These are phyloP conservation scores for Botrytis cinerea DNA, from an alignment of 2,329 filamentous ascomycete species.

Conservation along the genomic window DNA sequence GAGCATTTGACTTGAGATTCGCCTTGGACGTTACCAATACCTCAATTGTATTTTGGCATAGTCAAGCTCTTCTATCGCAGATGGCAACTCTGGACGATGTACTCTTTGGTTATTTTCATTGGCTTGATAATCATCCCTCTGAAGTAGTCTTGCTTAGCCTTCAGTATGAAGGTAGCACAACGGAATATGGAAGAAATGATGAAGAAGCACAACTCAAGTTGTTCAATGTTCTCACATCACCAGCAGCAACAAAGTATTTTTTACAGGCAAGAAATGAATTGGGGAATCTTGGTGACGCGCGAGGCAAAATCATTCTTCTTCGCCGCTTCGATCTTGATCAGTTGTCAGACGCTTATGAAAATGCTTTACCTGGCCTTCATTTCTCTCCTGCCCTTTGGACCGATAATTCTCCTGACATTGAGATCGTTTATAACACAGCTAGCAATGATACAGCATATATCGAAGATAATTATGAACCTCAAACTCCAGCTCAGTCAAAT, in stretches of 20 bases:
- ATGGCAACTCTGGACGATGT: constrained; percentile 48
- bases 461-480: constrained; percentile 52
- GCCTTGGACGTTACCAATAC: constrained; percentile 50
- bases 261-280: constrained; percentile 43
- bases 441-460: constrained; percentile 48
- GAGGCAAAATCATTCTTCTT: constrained; percentile 83
- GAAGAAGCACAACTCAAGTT: constrained; percentile 45
- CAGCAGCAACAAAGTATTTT: constrained; percentile 46
- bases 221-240: constrained; percentile 45
- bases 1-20: constrained; percentile 54
- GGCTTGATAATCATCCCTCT: constrained; percentile 49
- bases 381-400: constrained; percentile 49
- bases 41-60: constrained; percentile 52
- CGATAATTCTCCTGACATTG: constrained; percentile 47
- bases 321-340: constrained; percentile 71
- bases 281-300: constrained; percentile 67
- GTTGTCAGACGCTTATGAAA: constrained; percentile 43
- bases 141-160: constrained; percentile 51
- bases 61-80: constrained; percentile 48
- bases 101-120: constrained; percentile 51
- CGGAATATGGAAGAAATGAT: constrained; percentile 41
- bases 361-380: constrained; percentile 49
- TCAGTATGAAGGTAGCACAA: constrained; percentile 48
- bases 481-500: constrained; percentile 39
- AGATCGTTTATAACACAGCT: constrained; percentile 46